Percentiles rank a stretch among this genome's conserved stretches.
phyloP scores from a whole-genome alignment of 2,329 filamentous ascomycete species.

The Xylariaceae sp. region DNA sequence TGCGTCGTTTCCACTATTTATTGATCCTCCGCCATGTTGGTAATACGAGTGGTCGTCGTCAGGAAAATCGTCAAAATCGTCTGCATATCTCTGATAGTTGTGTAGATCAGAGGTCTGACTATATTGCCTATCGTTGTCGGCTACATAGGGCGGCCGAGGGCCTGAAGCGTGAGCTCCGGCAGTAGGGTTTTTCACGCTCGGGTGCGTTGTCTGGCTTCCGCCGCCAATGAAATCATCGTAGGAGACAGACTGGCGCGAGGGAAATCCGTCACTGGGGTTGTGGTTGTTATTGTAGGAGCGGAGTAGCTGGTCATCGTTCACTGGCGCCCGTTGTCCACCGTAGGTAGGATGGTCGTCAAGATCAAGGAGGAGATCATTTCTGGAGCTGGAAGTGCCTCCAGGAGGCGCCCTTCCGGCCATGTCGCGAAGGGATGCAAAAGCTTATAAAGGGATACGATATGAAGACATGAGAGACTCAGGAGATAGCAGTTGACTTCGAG shows the following conservation, averaged over 20 bases:
- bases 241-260: conserved; percentile 81
- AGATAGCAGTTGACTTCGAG: conserved; percentile 1
- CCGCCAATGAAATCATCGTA: conserved; percentile 94
- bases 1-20: conserved; percentile 47
- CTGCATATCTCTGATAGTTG: conserved; percentile 91
- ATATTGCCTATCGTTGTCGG: conserved; percentile 53
- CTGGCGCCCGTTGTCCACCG: conserved; percentile 75
- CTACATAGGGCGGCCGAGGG: conserved; percentile 51
- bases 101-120: conserved; percentile 81
- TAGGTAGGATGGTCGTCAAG: conserved; percentile 75
- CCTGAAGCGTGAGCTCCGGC: conserved; percentile 37
- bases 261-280: conserved; percentile 59
- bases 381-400: conserved; percentile 54
- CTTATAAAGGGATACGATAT: conserved; percentile 34
- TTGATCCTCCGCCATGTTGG: conserved; percentile 68
- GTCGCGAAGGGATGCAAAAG: conserved; percentile 49
- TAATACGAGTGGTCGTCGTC: conserved; percentile 84
- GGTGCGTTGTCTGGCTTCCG: conserved; percentile 53
- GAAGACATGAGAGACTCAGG: conserved; percentile 41
- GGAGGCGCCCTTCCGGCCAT: conserved; percentile 67
- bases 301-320: conserved; percentile 81
- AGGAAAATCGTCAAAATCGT: conserved; percentile 81
- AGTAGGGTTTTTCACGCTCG: conserved; percentile 49
- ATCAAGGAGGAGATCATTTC: conserved; percentile 72
- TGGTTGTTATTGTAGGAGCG: conserved; percentile 72